phyloP scores from a whole-genome alignment of 371 early-diverging fungal genomes.

The Lichtheimia hyalospora region DNA sequence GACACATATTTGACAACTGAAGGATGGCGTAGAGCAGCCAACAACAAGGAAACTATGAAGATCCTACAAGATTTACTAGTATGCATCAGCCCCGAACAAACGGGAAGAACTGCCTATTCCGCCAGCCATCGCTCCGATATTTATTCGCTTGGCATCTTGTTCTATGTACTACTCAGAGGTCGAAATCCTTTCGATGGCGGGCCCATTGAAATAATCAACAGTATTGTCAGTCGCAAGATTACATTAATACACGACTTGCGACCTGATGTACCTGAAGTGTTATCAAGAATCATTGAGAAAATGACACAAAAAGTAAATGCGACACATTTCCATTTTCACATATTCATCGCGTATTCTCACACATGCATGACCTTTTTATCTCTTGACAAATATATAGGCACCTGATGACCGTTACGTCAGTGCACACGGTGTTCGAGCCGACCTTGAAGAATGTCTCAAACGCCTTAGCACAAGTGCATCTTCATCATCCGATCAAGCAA shows the following conservation, averaged over 20 bases:
- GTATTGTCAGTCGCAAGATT: slow-evolving; percentile 49
- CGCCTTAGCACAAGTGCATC: slow-evolving; percentile 21
- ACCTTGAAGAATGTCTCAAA: slow-evolving; percentile 50
- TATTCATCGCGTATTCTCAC: too few relatives aligned
- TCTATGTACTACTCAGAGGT: slow-evolving; percentile 53
- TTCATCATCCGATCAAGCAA: slow-evolving; percentile 1
- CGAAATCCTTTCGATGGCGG: slow-evolving; percentile 56
- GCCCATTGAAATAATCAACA: slow-evolving; percentile 55
- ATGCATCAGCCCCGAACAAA: slow-evolving; percentile 54
- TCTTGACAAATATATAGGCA: slow-evolving; percentile 28
- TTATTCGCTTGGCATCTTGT: slow-evolving; percentile 54
- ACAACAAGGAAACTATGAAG: slow-evolving; percentile 32
- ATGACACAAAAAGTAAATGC: slow-evolving; percentile 57
- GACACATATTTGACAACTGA: slow-evolving; percentile 42
- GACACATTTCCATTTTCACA: background rate
- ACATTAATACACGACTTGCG: slow-evolving; percentile 47
- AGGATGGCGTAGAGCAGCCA: slow-evolving; percentile 43
- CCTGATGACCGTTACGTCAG: slow-evolving; percentile 58
- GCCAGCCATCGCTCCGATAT: slow-evolving; percentile 60
- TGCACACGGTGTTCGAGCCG: slow-evolving; percentile 55
- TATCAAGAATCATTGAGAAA: slow-evolving; percentile 52
- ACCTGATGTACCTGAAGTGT: slow-evolving; percentile 49
- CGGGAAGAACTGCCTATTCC: slow-evolving; percentile 55
- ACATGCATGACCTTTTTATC: too few relatives aligned
- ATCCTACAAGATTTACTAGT: slow-evolving; percentile 15